Evolutionary conservation across 2,329 filamentous ascomycete genomes (phyloP), one percentile per base, ranked within the genome.

Genomic region (Talaromyces sp.): DNA sequence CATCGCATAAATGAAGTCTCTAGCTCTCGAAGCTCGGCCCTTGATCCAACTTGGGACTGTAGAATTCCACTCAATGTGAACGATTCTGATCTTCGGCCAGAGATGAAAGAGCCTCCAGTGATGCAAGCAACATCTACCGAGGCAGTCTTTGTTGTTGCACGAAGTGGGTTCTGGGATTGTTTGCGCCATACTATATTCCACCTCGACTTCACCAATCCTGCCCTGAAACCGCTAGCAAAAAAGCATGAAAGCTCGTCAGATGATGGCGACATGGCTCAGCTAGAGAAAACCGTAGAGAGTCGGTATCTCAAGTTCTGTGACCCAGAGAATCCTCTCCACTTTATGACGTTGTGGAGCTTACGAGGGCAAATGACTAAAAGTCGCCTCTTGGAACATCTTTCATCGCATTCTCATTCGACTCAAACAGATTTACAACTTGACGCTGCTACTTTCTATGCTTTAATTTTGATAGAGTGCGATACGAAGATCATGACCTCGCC

Each of bases 1-100:
- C 82, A 84, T 66, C 87, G 90, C 24, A 84, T 91, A 43, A 84
- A 87, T 64, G 89, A 92, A 73, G 84, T 91, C 74, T 84, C 86
- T 3, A 84, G 85, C 58, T 85, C 71, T 63, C 79, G 75, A 66
- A 70, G 69, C 10, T 65, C 73, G 1, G 72, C 68, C 2, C 65
- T 83, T 14, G 67, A 68, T 66, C 80, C 81, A 1, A 78, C 74
- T 1, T 84, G 81, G 80, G 77, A 82, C 67, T 82, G 79, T 63
- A 73, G 69, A 14, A 59, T 71, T 11, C 81, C 80, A 14, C 68
- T 77, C 24, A 82, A 82, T 35, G 59, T 65, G 52, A 67, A 52
- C 37, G 65, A 67, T 58, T 67, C 63, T 22, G 65, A 67, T 22
- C 54, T 67, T 41, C 62, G 35, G 7, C 52, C 63, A 31, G 63